Percentiles rank a stretch among this genome's conserved stretches.
Conservation (phyloP, 345 rosid species). For the Pistacia vera region DNA sequence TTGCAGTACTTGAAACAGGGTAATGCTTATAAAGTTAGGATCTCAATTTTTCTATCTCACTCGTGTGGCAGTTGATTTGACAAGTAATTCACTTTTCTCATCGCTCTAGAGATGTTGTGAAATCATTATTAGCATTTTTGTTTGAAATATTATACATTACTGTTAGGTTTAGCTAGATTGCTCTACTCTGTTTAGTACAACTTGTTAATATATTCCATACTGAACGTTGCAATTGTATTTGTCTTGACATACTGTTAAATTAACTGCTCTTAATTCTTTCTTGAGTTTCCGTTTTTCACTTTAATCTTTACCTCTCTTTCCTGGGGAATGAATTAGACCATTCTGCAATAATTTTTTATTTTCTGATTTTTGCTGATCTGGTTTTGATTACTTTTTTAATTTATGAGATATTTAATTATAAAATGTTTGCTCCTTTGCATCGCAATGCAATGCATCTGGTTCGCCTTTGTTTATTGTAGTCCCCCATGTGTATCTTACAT, state of each 20-base stretch:
- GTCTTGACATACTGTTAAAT: neutral
- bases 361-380: neutral
- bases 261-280: neutral
- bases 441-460: neutral
- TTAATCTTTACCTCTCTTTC: neutral
- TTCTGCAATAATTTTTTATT: neutral
- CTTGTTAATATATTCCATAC: neutral
- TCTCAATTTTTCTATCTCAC: too few species aligned
- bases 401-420: neutral
- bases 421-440: neutral
- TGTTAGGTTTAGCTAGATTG: neutral
- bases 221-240: neutral
- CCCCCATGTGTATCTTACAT: conserved; percentile 92
- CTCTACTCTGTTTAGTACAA: neutral
- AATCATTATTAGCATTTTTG: too few species aligned
- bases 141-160: too few species aligned
- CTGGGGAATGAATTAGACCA: neutral
- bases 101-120: too few species aligned
- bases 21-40: too few species aligned
- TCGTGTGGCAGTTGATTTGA: too few species aligned
- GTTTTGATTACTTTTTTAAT: neutral
- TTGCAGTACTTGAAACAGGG: neutral
- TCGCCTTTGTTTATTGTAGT: conserved; percentile 39
- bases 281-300: neutral
- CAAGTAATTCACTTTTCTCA: too few species aligned